Evolutionary conservation across 768 basidiomycete species (phyloP).

Genomic region (Collybia mongolica): DNA sequence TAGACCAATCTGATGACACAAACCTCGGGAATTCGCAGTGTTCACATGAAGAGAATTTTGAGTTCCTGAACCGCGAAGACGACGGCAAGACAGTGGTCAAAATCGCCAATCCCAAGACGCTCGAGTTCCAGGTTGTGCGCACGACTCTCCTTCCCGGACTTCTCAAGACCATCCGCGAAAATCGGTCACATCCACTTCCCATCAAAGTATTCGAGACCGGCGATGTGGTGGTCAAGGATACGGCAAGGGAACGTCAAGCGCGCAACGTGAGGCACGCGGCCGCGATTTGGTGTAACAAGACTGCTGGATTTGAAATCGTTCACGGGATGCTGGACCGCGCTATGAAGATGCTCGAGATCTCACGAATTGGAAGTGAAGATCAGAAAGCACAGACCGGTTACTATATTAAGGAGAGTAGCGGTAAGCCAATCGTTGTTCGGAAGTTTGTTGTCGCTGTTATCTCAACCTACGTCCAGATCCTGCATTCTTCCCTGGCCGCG

Average conservation of each 20-base stretch:
- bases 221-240: constrained; percentile 91
- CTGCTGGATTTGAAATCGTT: constrained; percentile 94
- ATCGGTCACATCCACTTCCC: constrained; percentile 89
- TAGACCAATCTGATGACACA: neutral
- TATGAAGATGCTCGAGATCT: constrained; percentile 95
- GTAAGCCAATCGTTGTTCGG: constrained; percentile 43
- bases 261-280: constrained; percentile 87
- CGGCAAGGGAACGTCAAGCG: constrained; percentile 72
- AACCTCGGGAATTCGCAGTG: constrained; percentile 51
- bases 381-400: constrained; percentile 70
- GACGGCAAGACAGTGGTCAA: constrained; percentile 80
- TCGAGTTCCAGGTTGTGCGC: constrained; percentile 97
- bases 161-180: constrained; percentile 96
- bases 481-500: constrained; percentile 93
- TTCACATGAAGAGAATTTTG: constrained; percentile 98
- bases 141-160: constrained; percentile 95
- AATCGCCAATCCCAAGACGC: constrained; percentile 95
- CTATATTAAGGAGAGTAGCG: constrained; percentile 84
- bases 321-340: constrained; percentile 93
- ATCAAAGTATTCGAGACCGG: constrained; percentile 93
- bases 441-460: neutral
- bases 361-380: constrained; percentile 64
- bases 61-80: constrained; percentile 85
- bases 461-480: constrained; percentile 54
- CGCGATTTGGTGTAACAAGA: constrained; percentile 95